Conservation (phyloP, 176 grass and related monocot species). For the Puccinellia tenuiflora region DNA sequence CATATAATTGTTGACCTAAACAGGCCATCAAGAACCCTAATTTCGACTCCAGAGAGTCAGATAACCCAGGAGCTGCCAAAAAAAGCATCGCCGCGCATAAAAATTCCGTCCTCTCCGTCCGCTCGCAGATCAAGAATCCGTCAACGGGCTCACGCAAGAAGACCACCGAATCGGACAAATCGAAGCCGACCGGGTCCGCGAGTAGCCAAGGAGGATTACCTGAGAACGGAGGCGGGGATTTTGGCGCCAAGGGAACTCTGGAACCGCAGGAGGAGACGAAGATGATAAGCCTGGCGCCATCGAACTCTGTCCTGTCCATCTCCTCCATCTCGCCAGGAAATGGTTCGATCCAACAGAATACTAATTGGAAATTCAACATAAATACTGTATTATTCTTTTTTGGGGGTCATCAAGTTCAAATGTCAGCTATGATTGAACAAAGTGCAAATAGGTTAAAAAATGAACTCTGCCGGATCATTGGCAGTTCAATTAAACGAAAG, state of each 20-base stretch:
- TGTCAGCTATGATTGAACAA: not conserved
- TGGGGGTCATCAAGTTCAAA: not conserved
- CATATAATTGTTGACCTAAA: not conserved
- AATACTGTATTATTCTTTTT: no score
- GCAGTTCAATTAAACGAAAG: not conserved
- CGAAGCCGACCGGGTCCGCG: not conserved
- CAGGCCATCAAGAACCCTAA: not conserved
- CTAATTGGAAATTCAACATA: not conserved
- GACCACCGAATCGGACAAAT: not conserved
- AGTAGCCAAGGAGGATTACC: not conserved
- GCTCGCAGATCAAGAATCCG: not conserved
- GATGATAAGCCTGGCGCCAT: not conserved
- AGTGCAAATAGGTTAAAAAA: not conserved
- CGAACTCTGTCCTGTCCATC: no score
- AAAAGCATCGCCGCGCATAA: not conserved
- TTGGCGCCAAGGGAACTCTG: constrained; percentile 14
- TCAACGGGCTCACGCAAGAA: not conserved
- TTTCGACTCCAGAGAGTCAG: not conserved
- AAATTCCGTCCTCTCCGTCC: not conserved
- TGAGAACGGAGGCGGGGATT: not conserved
- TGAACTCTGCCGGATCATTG: not conserved
- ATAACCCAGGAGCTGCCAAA: not conserved
- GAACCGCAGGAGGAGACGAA: not conserved
- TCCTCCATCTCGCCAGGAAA: no score
- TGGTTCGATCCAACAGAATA: not conserved